A percentile compares a stretch with the other conserved stretches of the same genome.
Conservation (phyloP, 169 alveolate genomes). For the Plasmodium cynomolgi region DNA sequence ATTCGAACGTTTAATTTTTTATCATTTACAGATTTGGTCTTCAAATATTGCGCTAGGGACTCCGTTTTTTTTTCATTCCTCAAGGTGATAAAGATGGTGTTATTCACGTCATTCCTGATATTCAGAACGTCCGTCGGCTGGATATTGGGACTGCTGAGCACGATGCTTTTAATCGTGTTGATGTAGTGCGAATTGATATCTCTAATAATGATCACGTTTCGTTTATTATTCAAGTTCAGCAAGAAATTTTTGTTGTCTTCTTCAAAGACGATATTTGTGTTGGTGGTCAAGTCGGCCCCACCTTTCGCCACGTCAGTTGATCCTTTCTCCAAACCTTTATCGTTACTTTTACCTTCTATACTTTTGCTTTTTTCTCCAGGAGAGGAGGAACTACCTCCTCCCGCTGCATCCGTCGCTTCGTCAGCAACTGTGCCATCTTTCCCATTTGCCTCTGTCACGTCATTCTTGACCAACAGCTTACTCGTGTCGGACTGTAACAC, state of each 20-base stretch:
- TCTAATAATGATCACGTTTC: conserved; percentile 54
- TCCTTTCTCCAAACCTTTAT: not conserved
- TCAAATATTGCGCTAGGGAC: conserved; percentile 56
- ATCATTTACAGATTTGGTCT: conserved; percentile 58
- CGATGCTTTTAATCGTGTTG: conserved; percentile 45
- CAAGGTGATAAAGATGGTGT: conserved; percentile 71
- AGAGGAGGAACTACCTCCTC: not conserved
- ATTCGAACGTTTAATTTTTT: conserved; percentile 66
- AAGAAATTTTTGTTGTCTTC: conserved; percentile 70
- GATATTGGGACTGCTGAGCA: conserved; percentile 36
- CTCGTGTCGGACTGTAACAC: not conserved
- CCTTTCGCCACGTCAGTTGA: not conserved
- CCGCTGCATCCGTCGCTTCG: not conserved
- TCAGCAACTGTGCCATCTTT: not conserved
- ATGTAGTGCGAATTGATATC: conserved; percentile 63
- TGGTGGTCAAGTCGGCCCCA: not conserved
- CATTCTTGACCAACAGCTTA: too few species aligned
- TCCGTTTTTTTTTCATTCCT: conserved; percentile 72
- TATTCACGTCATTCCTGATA: conserved; percentile 60
- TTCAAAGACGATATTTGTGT: conserved; percentile 3
- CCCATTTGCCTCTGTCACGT: not conserved
- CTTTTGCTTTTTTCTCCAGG: not conserved
- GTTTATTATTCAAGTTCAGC: conserved; percentile 49
- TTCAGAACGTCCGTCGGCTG: conserved; percentile 40
- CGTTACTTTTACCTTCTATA: not conserved